Base-by-base conservation (phyloP, 805 yeast species). In the Candida pini region DNA sequence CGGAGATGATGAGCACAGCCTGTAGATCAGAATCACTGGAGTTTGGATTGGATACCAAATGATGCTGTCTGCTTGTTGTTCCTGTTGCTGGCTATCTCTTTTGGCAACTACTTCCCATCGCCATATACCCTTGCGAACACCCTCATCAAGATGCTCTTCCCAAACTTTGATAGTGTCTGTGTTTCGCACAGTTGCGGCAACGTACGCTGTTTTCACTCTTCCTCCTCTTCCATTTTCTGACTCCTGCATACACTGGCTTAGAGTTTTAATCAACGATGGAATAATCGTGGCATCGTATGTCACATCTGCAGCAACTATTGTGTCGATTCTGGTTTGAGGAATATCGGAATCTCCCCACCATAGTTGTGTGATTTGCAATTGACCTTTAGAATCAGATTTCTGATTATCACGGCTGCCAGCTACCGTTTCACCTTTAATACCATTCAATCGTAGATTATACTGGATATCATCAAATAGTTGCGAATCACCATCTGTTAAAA, bases 261-360 rank as follows among this genome's bases (percentile, higher is more conserved):
- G 50, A 9, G 79, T 71, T 4, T 50, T 40, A n/a, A 76, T 68
- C 26, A 89, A 64, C 17, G 59, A 59, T 0, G 78, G 76, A 15
- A 86, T 66, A 3, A 77, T 65, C 4, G 70, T 60, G 3, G 76
- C 53, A 49, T 89, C 97, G 56, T 84, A 89, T 0, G 96, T 86
- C 10, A 89, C 86, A 56, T 89, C 97, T 0, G 96, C 92, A 0
- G 89, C 96, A 4, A 86, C 50, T 1, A 87, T 60, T 1, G 78
- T 55, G 46, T 79, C 77, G 3, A 65, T 56, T 9, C 39, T 45
- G 2, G 48, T 36, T 0, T 57, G 49, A 3, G 73, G 73, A 2
- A 69, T 48, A 7, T 49, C 47, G 29, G 68, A 73, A 25, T 60
- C 60, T 2, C 72, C 68, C 72, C 95, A 88, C 80, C 85, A 72